Percentiles rank a stretch among this genome's conserved stretches.
Conservation (phyloP, 148 eudicot species). For the Cornus controversa region DNA sequence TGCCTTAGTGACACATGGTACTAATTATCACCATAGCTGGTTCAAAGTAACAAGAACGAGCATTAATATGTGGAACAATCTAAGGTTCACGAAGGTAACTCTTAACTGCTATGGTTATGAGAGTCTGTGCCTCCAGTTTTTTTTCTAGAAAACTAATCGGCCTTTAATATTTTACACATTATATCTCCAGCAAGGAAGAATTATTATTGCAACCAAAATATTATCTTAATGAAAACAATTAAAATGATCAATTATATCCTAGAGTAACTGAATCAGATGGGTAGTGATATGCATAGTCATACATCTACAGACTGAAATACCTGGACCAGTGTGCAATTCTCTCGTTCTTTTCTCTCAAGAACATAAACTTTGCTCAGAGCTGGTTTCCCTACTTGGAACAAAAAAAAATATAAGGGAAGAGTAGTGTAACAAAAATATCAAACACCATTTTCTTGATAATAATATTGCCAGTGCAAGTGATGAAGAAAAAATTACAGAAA, state of each 20-base stretch:
- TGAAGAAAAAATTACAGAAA: neutral
- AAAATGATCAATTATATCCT: neutral
- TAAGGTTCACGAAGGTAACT: neutral
- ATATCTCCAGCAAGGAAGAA: neutral
- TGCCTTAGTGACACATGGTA: neutral
- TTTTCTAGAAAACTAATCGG: neutral
- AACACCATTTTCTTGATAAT: neutral
- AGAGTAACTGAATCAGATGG: neutral
- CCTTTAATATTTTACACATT: neutral
- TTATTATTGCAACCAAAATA: neutral
- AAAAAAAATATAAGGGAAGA: neutral
- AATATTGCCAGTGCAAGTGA: neutral
- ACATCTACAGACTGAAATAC: conserved; percentile 47
- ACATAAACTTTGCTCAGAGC: conserved; percentile 84
- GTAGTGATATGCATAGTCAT: neutral
- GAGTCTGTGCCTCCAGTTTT: neutral
- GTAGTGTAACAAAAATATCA: neutral
- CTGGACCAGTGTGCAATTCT: conserved; percentile 72
- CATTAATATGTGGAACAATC: too few relatives aligned
- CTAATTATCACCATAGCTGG: neutral
- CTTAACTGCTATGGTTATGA: neutral
- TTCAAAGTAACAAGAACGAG: neutral
- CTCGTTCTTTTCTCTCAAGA: conserved; percentile 56
- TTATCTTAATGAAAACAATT: neutral
- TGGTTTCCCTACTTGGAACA: conserved; percentile 59